Conservation (phyloP, 2,329 filamentous ascomycete species). For the Colletotrichum shisoi region DNA sequence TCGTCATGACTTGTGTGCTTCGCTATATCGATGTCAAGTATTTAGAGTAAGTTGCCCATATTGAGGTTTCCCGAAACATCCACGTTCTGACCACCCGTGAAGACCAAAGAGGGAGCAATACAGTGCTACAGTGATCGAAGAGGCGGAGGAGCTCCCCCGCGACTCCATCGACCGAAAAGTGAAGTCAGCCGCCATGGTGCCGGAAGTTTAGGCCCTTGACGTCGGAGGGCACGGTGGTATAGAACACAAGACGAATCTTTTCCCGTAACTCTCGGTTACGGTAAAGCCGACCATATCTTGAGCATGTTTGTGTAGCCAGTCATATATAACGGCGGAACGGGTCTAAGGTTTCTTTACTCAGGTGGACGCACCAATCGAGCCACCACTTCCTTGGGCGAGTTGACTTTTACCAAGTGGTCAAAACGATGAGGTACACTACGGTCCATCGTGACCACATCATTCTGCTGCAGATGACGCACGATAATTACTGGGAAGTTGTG, state of each 20-base stretch:
- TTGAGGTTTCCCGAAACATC: too few relatives aligned
- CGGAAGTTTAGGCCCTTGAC: constrained; percentile 19
- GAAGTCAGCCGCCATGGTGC: constrained; percentile 22
- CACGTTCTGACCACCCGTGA: neutral
- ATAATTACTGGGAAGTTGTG: neutral
- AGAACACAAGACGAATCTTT: neutral
- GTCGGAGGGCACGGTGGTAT: neutral
- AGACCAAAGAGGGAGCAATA: constrained; percentile 28
- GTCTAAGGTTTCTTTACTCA: neutral
- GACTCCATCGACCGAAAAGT: constrained; percentile 14
- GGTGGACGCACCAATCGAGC: neutral
- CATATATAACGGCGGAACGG: neutral
- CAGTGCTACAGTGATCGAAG: constrained; percentile 18
- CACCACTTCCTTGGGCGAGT: neutral
- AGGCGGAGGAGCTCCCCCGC: neutral
- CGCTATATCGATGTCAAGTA: constrained; percentile 56
- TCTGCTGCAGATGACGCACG: neutral
- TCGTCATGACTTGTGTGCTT: constrained; percentile 54
- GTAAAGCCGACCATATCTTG: neutral
- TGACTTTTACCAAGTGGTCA: neutral
- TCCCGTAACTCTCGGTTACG: neutral
- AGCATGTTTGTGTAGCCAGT: neutral
- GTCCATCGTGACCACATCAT: neutral
- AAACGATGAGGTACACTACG: too few relatives aligned
- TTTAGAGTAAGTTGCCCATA: constrained; percentile 40